Evolutionary conservation across 352 stramenopile genomes (phyloP).

Genomic region (Albugo candida): DNA sequence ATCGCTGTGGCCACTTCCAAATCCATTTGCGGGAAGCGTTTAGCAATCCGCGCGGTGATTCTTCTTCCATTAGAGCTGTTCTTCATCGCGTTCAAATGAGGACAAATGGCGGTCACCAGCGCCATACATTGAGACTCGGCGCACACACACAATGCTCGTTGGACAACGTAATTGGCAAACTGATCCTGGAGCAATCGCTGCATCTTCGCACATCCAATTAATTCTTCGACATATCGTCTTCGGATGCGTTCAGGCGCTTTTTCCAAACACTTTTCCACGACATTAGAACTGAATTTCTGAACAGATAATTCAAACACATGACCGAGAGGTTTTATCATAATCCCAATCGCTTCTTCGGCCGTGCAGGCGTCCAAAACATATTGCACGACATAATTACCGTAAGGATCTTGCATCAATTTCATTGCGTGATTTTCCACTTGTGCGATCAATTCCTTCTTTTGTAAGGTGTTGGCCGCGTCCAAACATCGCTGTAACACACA

Average conservation of each 20-base stretch:
- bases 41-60: slow-evolving; percentile 92
- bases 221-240: slow-evolving; percentile 56
- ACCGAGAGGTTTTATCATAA: slow-evolving; percentile 73
- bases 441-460: slow-evolving; percentile 79
- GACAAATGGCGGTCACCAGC: slow-evolving; percentile 91
- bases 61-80: slow-evolving; percentile 87
- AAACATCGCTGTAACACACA: slow-evolving; percentile 95
- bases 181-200: slow-evolving; percentile 93
- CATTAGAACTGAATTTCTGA: slow-evolving; percentile 98
- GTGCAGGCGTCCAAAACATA: slow-evolving; percentile 81
- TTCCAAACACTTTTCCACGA: slow-evolving; percentile 97
- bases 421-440: slow-evolving; percentile 93
- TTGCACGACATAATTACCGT: slow-evolving; percentile 85
- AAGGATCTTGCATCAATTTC: slow-evolving; percentile 88
- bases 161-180: slow-evolving; percentile 98
- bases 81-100: slow-evolving; percentile 86
- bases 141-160: slow-evolving; percentile 89
- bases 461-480: slow-evolving; percentile 77
- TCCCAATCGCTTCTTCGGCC: slow-evolving; percentile 49
- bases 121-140: slow-evolving; percentile 85
- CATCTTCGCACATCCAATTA: slow-evolving; percentile 65
- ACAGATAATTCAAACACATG: slow-evolving; percentile 91
- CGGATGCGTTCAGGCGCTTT: slow-evolving; percentile 69
- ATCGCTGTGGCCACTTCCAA: slow-evolving; percentile 62
- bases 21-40: slow-evolving; percentile 92